Evolutionary conservation across 1,139 yeast genomes (phyloP).

Genomic region (Protomyces macrosporus): DNA sequence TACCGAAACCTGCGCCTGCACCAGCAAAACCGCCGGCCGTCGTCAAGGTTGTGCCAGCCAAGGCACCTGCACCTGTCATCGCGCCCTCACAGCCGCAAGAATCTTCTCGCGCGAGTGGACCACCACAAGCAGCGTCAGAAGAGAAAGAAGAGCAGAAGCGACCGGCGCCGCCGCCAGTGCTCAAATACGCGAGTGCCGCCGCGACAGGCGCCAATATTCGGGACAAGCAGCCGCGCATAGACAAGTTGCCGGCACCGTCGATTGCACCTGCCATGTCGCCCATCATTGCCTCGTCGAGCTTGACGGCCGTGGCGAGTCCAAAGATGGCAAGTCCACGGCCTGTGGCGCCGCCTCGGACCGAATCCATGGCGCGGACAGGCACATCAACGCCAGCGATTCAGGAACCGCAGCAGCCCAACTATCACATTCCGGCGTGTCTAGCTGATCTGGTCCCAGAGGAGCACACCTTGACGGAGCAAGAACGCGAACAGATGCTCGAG

Average conservation of each 20-base stretch:
- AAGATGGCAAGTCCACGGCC: neutral
- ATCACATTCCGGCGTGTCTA: constrained; percentile 21
- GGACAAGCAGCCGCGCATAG: constrained; percentile 19
- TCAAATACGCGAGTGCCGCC: constrained; percentile 69
- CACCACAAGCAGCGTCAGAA: neutral
- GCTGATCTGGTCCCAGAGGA: constrained; percentile 14
- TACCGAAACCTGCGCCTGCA: constrained; percentile 5
- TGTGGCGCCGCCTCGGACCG: neutral
- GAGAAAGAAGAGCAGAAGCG: constrained; percentile 5
- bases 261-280: constrained; percentile 1
- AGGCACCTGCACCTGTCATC: constrained; percentile 47
- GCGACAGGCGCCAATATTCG: constrained; percentile 48
- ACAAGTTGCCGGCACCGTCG: constrained; percentile 20
- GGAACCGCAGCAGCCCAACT: constrained; percentile 3
- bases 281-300: neutral
- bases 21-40: neutral
- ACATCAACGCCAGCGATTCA: neutral
- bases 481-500: constrained; percentile 48
- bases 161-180: constrained; percentile 38
- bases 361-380: neutral
- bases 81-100: neutral
- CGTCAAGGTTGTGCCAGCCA: constrained; percentile 61
- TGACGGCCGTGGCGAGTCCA: neutral
- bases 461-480: constrained; percentile 7
- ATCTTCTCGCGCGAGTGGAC: neutral